Evolutionary conservation across 306 rosid species (phyloP), one percentile per base, ranked within the genome.

Genomic region (Glycine soja): DNA sequence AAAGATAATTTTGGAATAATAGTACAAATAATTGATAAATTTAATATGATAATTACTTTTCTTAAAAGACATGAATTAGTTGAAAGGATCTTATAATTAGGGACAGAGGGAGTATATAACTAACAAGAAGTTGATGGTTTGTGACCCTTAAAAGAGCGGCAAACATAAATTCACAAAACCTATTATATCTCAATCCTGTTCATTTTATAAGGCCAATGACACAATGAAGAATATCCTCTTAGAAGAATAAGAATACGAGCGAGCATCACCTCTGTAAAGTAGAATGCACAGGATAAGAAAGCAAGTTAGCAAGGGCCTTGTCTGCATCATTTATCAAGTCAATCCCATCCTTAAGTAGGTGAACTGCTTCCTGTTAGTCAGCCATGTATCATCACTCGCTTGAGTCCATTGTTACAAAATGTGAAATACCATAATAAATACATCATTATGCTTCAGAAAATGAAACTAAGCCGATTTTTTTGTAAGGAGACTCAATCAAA

Each of bases 281-380:
- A 67, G 85, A 82, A 58, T 80, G 88, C 66, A 93, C 78, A 78
- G 99, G 99, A 86, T 90, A 95, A 48, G 98, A 90, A 19, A 95
- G 90, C 87, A 95, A 88, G 88, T 91, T 90, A 38, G 91, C 59
- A 42, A 95, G 93, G 8, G 88, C 88, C 74, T 87, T 90, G 73
- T 92, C 97, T 65, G 96, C 92, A 81, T 95, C 98, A 70, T 90
- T 82, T 84, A 88, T 80, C 91, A 95, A 86, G 79, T 91, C 94
- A 75, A 95, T 90, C 80, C 93, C 97, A 84, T 91, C 98, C 85
- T 93, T 95, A 13, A 95, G 98, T 62, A 90, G 90, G 82, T 93
- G 85, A 74, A 88, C 77, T 14, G 94, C 88, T 65, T 93, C 99
- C 99, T 95, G 88, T 76, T 34, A 50, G 59, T 69, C 80, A 56